These are phyloP conservation scores for Coprinellus micaceus DNA, from an alignment of 768 basidiomycete genomes.

Conservation along the genomic window DNA sequence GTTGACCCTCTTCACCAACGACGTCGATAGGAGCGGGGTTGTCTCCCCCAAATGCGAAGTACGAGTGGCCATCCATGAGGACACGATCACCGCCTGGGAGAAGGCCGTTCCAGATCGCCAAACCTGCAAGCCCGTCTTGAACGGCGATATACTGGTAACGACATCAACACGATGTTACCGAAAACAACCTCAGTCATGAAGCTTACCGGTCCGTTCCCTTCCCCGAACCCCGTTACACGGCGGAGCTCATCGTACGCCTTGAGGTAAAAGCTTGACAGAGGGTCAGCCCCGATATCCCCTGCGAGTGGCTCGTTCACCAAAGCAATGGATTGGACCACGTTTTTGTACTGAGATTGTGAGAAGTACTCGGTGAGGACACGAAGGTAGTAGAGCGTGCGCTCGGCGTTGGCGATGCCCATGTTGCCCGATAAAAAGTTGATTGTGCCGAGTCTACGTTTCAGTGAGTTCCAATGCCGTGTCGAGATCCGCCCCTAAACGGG, in stretches of 20 bases:
- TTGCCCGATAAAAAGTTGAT: slow-evolving; percentile 64
- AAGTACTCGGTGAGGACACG: slow-evolving; percentile 78
- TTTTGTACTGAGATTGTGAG: slow-evolving; percentile 51
- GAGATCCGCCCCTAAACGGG: neutral
- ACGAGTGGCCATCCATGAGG: slow-evolving; percentile 67
- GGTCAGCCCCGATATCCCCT: slow-evolving; percentile 47
- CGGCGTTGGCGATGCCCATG: slow-evolving; percentile 86
- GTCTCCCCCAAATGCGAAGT: slow-evolving; percentile 55
- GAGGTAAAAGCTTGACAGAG: slow-evolving; percentile 58
- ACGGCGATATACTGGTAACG: slow-evolving; percentile 47
- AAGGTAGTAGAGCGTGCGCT: slow-evolving; percentile 74
- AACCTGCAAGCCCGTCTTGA: slow-evolving; percentile 43
- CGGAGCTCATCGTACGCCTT: slow-evolving; percentile 59
- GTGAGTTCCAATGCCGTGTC: neutral
- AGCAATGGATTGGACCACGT: slow-evolving; percentile 58
- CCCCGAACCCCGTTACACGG: slow-evolving; percentile 67
- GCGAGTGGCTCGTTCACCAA: slow-evolving; percentile 59
- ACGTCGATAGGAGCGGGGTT: slow-evolving; percentile 30
- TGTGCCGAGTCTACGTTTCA: slow-evolving; percentile 30
- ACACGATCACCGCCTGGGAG: slow-evolving; percentile 56
- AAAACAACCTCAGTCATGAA: neutral
- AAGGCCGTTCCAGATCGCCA: slow-evolving; percentile 43
- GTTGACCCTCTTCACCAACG: slow-evolving; percentile 25
- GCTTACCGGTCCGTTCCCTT: slow-evolving; percentile 53
- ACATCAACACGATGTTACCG: neutral